Conservation (phyloP, 169 alveolate genomes). For the Perkinsus marinus region DNA sequence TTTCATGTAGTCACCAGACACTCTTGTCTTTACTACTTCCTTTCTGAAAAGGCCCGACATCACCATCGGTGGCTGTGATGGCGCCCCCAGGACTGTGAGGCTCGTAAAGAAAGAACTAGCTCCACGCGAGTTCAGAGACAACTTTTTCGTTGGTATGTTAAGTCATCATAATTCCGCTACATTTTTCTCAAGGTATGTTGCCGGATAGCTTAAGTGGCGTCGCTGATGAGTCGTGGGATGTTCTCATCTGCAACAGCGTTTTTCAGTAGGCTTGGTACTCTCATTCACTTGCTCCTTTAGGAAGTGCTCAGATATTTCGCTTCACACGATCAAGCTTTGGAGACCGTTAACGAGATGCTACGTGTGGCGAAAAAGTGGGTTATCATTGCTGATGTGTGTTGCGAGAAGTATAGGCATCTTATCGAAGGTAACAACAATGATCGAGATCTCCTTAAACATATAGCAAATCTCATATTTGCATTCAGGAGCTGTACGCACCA, state of each 20-base stretch:
- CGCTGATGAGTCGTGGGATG: background rate
- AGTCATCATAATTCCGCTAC: no score
- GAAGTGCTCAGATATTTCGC: no score
- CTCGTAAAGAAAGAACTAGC: background rate
- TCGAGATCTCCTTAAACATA: background rate
- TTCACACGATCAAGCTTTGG: background rate
- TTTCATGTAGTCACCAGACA: no score
- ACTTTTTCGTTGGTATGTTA: no score
- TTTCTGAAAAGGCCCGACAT: background rate
- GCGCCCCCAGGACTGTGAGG: background rate
- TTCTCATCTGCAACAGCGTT: background rate
- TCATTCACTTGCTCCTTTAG: no score
- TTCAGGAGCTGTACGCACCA: no score
- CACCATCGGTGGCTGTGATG: background rate
- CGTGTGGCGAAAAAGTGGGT: conserved; percentile 1
- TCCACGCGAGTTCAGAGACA: background rate
- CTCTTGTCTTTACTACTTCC: no score
- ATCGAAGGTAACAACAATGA: background rate
- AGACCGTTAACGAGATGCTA: background rate
- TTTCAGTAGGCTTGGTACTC: background rate
- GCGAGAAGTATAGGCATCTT: background rate
- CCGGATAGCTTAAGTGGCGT: background rate
- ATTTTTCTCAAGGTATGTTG: background rate
- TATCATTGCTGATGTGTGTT: background rate
- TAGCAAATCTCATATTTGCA: no score